Evolutionary conservation across 306 rosid species (phyloP), one percentile per base, ranked within the genome.

Genomic region (Hippophae rhamnoides): DNA sequence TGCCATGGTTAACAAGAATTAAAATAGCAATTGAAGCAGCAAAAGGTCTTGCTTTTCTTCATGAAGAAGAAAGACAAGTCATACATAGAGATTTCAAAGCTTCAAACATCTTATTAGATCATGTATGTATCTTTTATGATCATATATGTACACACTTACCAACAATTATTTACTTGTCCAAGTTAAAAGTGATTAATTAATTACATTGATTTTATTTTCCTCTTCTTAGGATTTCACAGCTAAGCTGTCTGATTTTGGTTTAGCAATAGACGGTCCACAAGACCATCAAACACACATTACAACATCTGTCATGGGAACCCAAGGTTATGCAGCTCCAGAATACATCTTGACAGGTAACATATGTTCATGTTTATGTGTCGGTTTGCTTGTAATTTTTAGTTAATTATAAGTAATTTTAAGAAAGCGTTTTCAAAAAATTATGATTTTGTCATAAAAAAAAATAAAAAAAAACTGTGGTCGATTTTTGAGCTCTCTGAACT

Each of bases 271-370:
- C 45, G 95, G 90, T 46, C 90, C 88, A 4, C 81, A 80, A 55
- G 88, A 84, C 47, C 74, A 86, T n/a, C 74, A 92, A 50, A 73
- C 88, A 5, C 90, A 88, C 49, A 47, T 84, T 10, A 72, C 90
- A 46, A 82, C 95, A 10, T 68, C 69, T 1, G 81, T 86, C 25
- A 86, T 92, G 99, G 99, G 99, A 8, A 92, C 99, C 0, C 79
- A 69, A 63, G 99, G 99, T 56, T 92, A 92, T 57, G 99, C 96
- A 11, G 99, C 95, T 52, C 99, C 97, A 0, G 99, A 88, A 73
- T 92, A 92, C 62, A 65, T 88, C 49, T 86, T 40, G 76, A 62
- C 97, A 75, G 99, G 99, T 86, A 81, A 57, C 41, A 31, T 2
- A 31, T 31, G 38, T 2, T 2, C 38, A 18, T 18, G 23, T 18